Conservation (phyloP, 345 rosid species). For the Syzygium jambos region DNA sequence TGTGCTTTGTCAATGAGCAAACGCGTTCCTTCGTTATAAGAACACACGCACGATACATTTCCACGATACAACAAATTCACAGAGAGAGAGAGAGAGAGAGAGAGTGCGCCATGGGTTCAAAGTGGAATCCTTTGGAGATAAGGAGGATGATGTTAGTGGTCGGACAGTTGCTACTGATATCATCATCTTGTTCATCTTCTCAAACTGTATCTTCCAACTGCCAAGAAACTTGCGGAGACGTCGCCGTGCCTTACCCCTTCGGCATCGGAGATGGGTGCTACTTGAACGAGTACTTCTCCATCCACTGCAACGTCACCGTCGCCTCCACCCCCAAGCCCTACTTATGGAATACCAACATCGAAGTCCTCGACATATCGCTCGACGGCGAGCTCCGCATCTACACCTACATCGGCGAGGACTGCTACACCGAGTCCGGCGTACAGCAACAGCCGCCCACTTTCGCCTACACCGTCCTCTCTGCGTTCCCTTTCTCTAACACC, state of each 20-base stretch:
- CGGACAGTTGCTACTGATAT: too few species aligned
- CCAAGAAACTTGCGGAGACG: not conserved
- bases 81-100: not conserved
- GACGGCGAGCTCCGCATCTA: conserved; percentile 5
- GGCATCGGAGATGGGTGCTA: conserved; percentile 3
- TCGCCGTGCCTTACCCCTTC: conserved; percentile 4
- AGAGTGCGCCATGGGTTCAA: not conserved
- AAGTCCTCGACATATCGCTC: conserved; percentile 1
- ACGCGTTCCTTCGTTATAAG: not conserved
- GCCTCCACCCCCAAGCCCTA: not conserved
- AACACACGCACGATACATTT: not conserved
- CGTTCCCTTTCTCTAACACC: conserved; percentile 1
- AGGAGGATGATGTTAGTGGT: not conserved
- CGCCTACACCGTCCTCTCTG: fast-evolving
- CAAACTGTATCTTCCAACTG: not conserved
- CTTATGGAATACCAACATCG: not conserved
- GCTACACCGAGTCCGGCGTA: not conserved
- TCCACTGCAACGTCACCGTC: not conserved
- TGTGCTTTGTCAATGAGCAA: not conserved
- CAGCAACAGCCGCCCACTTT: too few species aligned
- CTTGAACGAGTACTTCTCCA: not conserved
- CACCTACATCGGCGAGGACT: not conserved
- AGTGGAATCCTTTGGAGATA: not conserved
- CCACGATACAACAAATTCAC: not conserved
- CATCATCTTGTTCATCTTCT: not conserved